Evolutionary conservation across 2,329 filamentous ascomycete genomes (phyloP).

Genomic region (Graphilbum sp.): DNA sequence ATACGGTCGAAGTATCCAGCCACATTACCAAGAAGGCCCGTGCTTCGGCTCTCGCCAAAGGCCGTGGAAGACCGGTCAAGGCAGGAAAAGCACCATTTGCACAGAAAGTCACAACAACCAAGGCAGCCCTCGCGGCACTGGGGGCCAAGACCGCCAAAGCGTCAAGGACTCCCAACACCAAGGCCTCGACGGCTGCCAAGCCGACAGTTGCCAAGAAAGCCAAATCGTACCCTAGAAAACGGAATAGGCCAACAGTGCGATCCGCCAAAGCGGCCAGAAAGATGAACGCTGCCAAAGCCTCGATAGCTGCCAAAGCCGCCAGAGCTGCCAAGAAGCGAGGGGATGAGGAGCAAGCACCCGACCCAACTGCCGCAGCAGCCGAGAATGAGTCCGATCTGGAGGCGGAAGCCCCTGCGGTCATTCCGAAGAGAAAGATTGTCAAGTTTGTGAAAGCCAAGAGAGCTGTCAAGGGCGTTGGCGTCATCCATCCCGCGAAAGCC

Average conservation of each 20-base stretch:
- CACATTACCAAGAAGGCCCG: slow-evolving; percentile 6
- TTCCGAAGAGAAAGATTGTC: slow-evolving; percentile 25
- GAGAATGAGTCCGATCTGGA: background rate
- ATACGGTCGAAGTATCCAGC: background rate
- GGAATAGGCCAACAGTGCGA: too few relatives aligned
- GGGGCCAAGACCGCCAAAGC: background rate
- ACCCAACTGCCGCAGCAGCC: background rate
- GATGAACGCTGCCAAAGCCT: background rate
- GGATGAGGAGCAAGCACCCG: too few relatives aligned
- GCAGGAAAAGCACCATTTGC: background rate
- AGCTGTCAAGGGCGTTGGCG: background rate
- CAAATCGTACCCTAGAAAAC: slow-evolving; percentile 15
- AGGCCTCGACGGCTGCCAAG: background rate
- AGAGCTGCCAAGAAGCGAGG: slow-evolving; percentile 29
- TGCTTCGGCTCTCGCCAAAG: background rate
- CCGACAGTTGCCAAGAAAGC: background rate
- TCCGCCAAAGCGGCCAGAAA: background rate
- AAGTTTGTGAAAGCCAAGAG: slow-evolving; percentile 9
- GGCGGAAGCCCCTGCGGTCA: too few relatives aligned
- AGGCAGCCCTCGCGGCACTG: background rate
- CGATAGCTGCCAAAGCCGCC: background rate
- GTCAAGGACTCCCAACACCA: background rate
- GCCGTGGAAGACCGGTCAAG: background rate
- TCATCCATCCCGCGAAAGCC: slow-evolving; percentile 9
- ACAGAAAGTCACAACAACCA: slow-evolving; percentile 1